A percentile compares a stretch with the other conserved stretches of the same genome.
phyloP scores from a whole-genome alignment of 2,329 filamentous ascomycete genomes.

The Fusarium armeniacum region DNA sequence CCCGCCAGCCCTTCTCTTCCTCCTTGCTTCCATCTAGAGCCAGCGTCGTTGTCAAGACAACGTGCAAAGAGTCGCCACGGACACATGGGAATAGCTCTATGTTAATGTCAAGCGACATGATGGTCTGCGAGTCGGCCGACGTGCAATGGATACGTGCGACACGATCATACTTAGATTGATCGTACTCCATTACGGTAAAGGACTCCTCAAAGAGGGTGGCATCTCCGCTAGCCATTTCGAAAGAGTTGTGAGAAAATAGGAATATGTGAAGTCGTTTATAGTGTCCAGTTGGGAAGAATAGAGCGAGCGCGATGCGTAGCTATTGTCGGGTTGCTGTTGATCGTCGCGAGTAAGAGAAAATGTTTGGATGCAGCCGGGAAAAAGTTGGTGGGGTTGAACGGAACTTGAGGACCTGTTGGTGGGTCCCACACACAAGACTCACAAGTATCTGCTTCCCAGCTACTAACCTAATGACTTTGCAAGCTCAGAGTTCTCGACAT shows the following conservation, averaged over 20 bases:
- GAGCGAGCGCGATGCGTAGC: background rate
- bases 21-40: slow-evolving; percentile 87
- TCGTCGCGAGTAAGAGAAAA: slow-evolving; percentile 42
- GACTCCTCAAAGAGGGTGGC: slow-evolving; percentile 93
- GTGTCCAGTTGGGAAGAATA: background rate
- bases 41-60: slow-evolving; percentile 87
- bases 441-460: background rate
- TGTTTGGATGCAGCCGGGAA: slow-evolving; percentile 41
- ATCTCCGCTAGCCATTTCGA: slow-evolving; percentile 70
- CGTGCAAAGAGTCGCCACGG: slow-evolving; percentile 77
- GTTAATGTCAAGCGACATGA: slow-evolving; percentile 92
- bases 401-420: slow-evolving; percentile 13
- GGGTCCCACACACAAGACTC: slow-evolving; percentile 30
- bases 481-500: slow-evolving; percentile 1
- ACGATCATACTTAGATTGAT: slow-evolving; percentile 93
- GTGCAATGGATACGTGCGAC: slow-evolving; percentile 87
- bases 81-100: slow-evolving; percentile 88
- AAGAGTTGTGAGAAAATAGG: background rate
- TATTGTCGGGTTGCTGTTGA: slow-evolving; percentile 10
- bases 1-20: slow-evolving; percentile 84
- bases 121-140: slow-evolving; percentile 79
- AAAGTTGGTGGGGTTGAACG: slow-evolving; percentile 42
- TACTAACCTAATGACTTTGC: background rate
- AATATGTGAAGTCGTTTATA: background rate
- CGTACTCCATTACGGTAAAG: slow-evolving; percentile 84